These are phyloP conservation scores for Kodamaea restingae DNA, from an alignment of 805 yeast genomes.

Conservation along the genomic window DNA sequence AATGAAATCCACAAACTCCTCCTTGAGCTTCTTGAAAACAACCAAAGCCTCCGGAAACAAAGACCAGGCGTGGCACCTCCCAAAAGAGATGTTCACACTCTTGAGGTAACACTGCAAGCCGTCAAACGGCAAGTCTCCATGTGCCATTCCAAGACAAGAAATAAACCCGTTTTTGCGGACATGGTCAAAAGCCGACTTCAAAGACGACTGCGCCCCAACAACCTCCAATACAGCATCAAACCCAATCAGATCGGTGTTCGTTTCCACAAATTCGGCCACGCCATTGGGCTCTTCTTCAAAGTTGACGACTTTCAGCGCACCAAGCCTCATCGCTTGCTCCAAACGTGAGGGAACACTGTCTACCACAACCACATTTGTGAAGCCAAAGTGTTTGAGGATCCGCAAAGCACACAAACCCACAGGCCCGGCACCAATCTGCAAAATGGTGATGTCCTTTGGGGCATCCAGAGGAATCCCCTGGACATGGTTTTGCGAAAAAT, in stretches of 20 bases:
- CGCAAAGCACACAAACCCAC: conserved; percentile 53
- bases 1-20: conserved; percentile 47
- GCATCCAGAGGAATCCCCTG: conserved; percentile 12
- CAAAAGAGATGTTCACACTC: conserved; percentile 54
- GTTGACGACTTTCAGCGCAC: conserved; percentile 47
- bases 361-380: conserved; percentile 42
- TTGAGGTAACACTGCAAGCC: conserved; percentile 58
- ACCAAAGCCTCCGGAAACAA: conserved; percentile 50
- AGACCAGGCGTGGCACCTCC: conserved; percentile 60
- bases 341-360: conserved; percentile 48
- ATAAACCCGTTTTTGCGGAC: conserved; percentile 58
- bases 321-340: conserved; percentile 41
- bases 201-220: conserved; percentile 53
- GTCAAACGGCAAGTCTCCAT: conserved; percentile 51
- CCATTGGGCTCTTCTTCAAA: conserved; percentile 32
- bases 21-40: conserved; percentile 42
- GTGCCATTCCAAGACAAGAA: conserved; percentile 58
- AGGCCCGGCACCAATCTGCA: conserved; percentile 60
- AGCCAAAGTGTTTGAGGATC: conserved; percentile 42
- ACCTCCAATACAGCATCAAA: conserved; percentile 60
- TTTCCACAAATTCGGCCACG: conserved; percentile 19
- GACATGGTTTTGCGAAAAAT: conserved; percentile 30
- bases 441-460: conserved; percentile 30
- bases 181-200: conserved; percentile 47
- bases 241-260: conserved; percentile 44